Evolutionary conservation across 1,139 yeast genomes (phyloP), one percentile per base, ranked within the genome.

Genomic region (Arxiozyma bovina): DNA sequence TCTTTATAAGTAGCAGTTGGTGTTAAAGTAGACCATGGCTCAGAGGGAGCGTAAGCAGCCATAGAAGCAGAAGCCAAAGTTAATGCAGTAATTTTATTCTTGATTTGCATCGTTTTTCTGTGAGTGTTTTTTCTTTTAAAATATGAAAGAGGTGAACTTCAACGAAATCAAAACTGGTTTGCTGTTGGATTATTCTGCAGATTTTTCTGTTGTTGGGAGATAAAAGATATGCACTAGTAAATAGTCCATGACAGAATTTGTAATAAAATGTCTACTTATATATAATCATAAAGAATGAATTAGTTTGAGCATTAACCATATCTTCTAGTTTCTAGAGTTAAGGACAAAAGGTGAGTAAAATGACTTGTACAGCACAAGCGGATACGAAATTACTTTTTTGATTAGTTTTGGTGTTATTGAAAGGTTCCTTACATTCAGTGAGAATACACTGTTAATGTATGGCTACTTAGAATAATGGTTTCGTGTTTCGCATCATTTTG

Each of bases 21-120:
- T 47, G 88, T 83, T 70, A 84, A 76, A 53, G 89, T 81, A 45
- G 88, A 75, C 82, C 87, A 83, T 63, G 91, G 83, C 60, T 81
- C 85, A 57, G 86, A 69, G 68, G 54, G 85, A 70, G 81, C 78
- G 69, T 78, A 75, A 34, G 40, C 40, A 34, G 40, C 40, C n/a
- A 34, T 2, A 15, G 40, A 17, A 34, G 6, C n/a, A 8, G 40
- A 34, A 15, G n/a, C n/a, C n/a, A 34, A 12, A 34, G 40, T 34
- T 34, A 34, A 34, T 12, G n/a, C 40, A 34, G 4, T 4, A 15
- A 34, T 8, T 34, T 12, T 34, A 34, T 34, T 34, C 8, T 34
- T 34, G 40, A 34, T 34, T 15, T 34, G 40, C 40, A 34, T 34
- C 3, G 40, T 34, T 34, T n/a, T n/a, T n/a, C 5, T 34, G 40